Evolutionary conservation across 192 early-diverging fungal genomes (phyloP).

Genomic region (Coemansia sp.): DNA sequence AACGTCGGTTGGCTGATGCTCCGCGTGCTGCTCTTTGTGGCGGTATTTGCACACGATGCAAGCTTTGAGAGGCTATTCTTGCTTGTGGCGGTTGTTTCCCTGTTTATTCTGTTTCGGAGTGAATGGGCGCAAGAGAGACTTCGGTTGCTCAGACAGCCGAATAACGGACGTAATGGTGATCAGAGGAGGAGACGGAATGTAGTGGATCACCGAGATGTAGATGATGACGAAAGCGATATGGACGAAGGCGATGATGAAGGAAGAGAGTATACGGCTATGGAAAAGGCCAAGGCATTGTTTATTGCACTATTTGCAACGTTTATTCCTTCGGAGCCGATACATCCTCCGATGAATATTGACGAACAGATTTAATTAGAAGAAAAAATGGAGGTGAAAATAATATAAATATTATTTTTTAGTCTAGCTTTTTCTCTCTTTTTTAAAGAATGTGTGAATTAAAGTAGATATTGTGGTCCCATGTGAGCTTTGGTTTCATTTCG

Average conservation of each 20-base stretch:
- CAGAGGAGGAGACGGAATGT: background rate
- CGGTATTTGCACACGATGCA: constrained; percentile 35
- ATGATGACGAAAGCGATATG: background rate
- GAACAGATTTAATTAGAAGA: too few species aligned
- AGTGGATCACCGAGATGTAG: background rate
- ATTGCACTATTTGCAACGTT: constrained; percentile 44
- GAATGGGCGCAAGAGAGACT: constrained; percentile 18
- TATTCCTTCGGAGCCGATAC: constrained; percentile 44
- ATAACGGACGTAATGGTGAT: constrained; percentile 2
- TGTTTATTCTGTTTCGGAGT: constrained; percentile 17
- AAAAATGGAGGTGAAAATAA: too few species aligned
- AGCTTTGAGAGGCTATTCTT: constrained; percentile 7
- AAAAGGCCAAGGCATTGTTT: constrained; percentile 33
- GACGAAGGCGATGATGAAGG: background rate
- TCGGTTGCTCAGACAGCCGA: constrained; percentile 7
- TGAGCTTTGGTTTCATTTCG: too few species aligned
- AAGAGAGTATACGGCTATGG: constrained; percentile 23
- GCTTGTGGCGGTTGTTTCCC: background rate
- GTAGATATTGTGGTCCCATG: too few species aligned
- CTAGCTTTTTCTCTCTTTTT: background rate
- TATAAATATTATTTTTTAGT: background rate
- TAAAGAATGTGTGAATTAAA: background rate
- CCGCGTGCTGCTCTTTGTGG: constrained; percentile 29
- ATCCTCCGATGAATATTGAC: constrained; percentile 17
- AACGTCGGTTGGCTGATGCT: constrained; percentile 28